Percentiles rank a stretch among this genome's conserved stretches.
These are phyloP conservation scores for Aspergillus nidulans DNA, from an alignment of 495 filamentous ascomycete genomes.

Conservation along the genomic window DNA sequence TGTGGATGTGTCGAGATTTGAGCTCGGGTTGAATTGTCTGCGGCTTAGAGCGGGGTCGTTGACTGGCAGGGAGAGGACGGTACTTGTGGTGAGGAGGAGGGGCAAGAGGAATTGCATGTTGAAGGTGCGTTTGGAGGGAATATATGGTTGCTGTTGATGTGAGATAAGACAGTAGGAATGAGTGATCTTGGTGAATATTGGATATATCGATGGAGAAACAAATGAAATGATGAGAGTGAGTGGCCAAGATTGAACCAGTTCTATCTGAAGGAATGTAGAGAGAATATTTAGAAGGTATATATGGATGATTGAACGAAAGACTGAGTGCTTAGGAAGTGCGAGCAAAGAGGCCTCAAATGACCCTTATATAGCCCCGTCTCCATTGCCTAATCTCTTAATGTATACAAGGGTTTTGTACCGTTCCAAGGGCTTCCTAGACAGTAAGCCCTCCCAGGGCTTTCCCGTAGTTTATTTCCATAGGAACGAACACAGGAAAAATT, in stretches of 20 bases:
- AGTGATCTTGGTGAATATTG: neutral
- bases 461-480: neutral
- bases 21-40: conserved; percentile 9
- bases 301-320: too few relatives aligned
- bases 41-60: conserved; percentile 2
- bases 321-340: too few relatives aligned
- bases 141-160: neutral
- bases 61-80: conserved; percentile 31
- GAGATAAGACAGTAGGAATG: conserved; percentile 17
- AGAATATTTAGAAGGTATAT: neutral
- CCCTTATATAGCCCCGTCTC: too few relatives aligned
- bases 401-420: neutral
- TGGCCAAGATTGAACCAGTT: neutral
- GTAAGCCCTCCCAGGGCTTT: neutral
- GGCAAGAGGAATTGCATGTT: conserved; percentile 28
- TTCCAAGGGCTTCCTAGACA: neutral
- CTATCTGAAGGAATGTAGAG: neutral
- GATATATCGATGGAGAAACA: neutral
- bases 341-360: too few relatives aligned
- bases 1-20: neutral
- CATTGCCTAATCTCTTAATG: too few relatives aligned
- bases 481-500: neutral
- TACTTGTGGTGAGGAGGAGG: conserved; percentile 32
- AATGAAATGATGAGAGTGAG: neutral
- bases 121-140: neutral